Evolutionary conservation across 2,329 filamentous ascomycete genomes (phyloP).

Genomic region (Zymoseptoria tritici): DNA sequence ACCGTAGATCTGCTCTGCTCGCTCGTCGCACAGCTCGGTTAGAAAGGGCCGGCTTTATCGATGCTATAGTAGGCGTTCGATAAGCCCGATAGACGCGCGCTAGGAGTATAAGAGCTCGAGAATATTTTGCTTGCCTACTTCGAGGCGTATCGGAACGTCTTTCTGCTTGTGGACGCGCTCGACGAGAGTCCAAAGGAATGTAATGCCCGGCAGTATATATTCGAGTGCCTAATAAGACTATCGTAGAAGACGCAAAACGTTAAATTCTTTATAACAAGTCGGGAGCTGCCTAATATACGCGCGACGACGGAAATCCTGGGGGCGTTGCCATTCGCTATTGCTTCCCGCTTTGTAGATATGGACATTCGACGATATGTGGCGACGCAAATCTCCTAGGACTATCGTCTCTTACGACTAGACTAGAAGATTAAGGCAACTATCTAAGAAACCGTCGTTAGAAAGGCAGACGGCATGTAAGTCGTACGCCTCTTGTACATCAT

Average conservation of each 20-base stretch:
- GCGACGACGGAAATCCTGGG: slow-evolving; percentile 6
- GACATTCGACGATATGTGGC: slow-evolving; percentile 14
- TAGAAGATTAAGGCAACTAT: slow-evolving; percentile 10
- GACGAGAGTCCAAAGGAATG: slow-evolving; percentile 24
- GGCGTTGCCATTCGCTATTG: slow-evolving; percentile 1
- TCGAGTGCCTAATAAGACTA: slow-evolving; percentile 8
- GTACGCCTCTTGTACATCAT: background rate
- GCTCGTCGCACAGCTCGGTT: slow-evolving; percentile 13
- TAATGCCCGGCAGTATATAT: slow-evolving; percentile 7
- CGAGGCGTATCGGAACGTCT: slow-evolving; percentile 17
- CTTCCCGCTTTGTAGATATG: slow-evolving; percentile 2
- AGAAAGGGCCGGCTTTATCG: slow-evolving; percentile 7
- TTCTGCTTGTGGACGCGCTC: slow-evolving; percentile 29
- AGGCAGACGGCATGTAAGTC: slow-evolving; percentile 23
- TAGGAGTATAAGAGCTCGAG: slow-evolving; percentile 11
- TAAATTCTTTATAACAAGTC: slow-evolving; percentile 16
- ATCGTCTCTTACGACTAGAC: slow-evolving; percentile 1
- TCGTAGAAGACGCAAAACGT: slow-evolving; percentile 6
- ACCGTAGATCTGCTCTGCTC: slow-evolving; percentile 9
- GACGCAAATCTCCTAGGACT: slow-evolving; percentile 8
- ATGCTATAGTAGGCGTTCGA: slow-evolving; percentile 9
- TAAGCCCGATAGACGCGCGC: slow-evolving; percentile 6
- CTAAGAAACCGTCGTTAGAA: slow-evolving; percentile 11
- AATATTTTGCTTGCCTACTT: slow-evolving; percentile 10
- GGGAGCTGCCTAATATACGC: slow-evolving; percentile 11